Evolutionary conservation across 805 yeast species (phyloP).

Genomic region (Priceomyces melissophilus): DNA sequence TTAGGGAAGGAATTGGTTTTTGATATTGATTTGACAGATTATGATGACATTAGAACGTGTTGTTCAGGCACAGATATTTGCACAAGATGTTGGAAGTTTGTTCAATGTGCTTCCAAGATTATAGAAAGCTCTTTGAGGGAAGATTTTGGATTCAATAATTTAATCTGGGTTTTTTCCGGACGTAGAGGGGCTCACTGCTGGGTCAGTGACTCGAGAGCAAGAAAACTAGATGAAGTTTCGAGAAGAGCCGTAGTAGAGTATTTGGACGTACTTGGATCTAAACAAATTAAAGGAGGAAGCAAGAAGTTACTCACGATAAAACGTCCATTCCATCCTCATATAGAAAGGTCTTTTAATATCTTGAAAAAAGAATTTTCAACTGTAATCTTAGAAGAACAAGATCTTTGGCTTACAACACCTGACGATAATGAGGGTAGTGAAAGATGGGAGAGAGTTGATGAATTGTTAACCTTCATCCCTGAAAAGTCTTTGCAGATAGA

Average conservation of each 20-base stretch:
- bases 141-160: conserved; percentile 84
- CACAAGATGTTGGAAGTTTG: conserved; percentile 88
- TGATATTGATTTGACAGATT: conserved; percentile 97
- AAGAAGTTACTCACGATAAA: conserved; percentile 52
- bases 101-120: conserved; percentile 76
- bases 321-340: conserved; percentile 88
- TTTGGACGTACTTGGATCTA: conserved; percentile 64
- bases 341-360: conserved; percentile 69
- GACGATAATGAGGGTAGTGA: conserved; percentile 41
- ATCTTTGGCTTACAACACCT: conserved; percentile 63
- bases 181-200: conserved; percentile 99
- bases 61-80: conserved; percentile 86
- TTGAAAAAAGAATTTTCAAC: conserved; percentile 61
- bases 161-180: conserved; percentile 95
- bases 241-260: conserved; percentile 83
- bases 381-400: conserved; percentile 73
- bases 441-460: conserved; percentile 46
- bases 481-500: conserved; percentile 54
- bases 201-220: conserved; percentile 85
- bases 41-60: conserved; percentile 90
- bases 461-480: conserved; percentile 59
- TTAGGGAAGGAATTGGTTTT: conserved; percentile 83
- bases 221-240: conserved; percentile 65
- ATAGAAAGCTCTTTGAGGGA: conserved; percentile 69
- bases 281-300: conserved; percentile 29